A percentile compares a stretch with the other conserved stretches of the same genome.
Conservation (phyloP, 1,284 basidiomycete species). For the Cutaneotrichosporon sp. region DNA sequence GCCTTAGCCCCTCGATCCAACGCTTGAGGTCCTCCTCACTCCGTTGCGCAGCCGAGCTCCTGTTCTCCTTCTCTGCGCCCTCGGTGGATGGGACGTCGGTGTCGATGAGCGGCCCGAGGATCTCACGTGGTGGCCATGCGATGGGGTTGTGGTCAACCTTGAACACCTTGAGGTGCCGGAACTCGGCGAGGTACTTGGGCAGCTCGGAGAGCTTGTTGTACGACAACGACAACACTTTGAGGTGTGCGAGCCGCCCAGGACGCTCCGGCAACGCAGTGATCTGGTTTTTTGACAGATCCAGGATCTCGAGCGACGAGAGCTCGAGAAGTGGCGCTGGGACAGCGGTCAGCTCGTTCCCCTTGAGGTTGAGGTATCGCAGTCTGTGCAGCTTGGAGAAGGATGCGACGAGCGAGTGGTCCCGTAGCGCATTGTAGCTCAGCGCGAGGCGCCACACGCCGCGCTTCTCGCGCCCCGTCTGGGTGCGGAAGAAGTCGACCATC, state of each 20-base stretch:
- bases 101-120: slow-evolving; percentile 15
- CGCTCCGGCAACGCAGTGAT: slow-evolving; percentile 75
- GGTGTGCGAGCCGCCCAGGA: slow-evolving; percentile 75
- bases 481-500: slow-evolving; percentile 67
- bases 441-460: slow-evolving; percentile 74
- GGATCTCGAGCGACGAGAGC: slow-evolving; percentile 85
- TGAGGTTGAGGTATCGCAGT: slow-evolving; percentile 89
- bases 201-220: slow-evolving; percentile 80
- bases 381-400: slow-evolving; percentile 74
- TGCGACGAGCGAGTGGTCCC: slow-evolving; percentile 66
- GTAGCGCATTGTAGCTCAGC: slow-evolving; percentile 79
- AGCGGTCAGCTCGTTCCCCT: slow-evolving; percentile 77
- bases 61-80: slow-evolving; percentile 5
- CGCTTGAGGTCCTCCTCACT: slow-evolving; percentile 63
- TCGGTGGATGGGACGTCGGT: slow-evolving; percentile 9
- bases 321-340: slow-evolving; percentile 78
- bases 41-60: not conserved
- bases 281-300: slow-evolving; percentile 93
- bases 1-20: slow-evolving; percentile 72
- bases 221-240: slow-evolving; percentile 86
- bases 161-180: slow-evolving; percentile 73
- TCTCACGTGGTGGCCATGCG: slow-evolving; percentile 69
- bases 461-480: slow-evolving; percentile 61
- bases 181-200: slow-evolving; percentile 75
- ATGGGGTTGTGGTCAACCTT: slow-evolving; percentile 89